Evolutionary conservation across 2,329 filamentous ascomycete genomes (phyloP), one percentile per base, ranked within the genome.

Genomic region (Cordyceps farinosa): DNA sequence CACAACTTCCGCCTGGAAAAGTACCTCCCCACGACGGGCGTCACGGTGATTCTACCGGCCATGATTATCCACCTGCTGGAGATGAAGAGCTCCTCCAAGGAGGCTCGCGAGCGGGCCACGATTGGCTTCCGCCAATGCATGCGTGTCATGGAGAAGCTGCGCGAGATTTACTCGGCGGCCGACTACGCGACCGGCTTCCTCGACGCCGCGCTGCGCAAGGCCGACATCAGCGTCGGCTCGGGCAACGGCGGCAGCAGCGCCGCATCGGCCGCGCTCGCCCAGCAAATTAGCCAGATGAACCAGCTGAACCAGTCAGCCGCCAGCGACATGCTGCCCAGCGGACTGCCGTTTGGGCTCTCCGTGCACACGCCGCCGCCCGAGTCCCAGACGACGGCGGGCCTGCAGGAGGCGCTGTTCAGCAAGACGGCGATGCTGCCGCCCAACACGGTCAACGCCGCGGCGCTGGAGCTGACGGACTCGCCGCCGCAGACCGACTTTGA

Each of bases 101-200:
- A 87, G 61, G 87, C 89, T 3, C 87, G 91, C 22, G 84, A 90
- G 65, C 82, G 85, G 48, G 92, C 91, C 53, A 84, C 92, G 30
- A 85, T 88, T 64, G 91, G 92, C 27, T 97, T 97, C 79, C 90
- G 89, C 69, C 89, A 92, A 73, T 97, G 94, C 77, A 97, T 97
- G 91, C 85, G 88, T 53, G 92, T 97, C 64, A 90, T 97, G 81
- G 88, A 92, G 73, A 89, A 89, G 66, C 82, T 98, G 22, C 87
- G 92, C 44, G 92, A 97, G 71, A 91, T 92, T 36, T 97, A 98
- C 71, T 88, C 92, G 0, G 92, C 93, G 0, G 94, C 94, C n/a
- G 93, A 97, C 75, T 97, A 95, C 70, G 92, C 92, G n/a, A 94
- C 91, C 1, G 91, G 91, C 2, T 97, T 97, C 79, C 82, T 97